Base-by-base conservation (phyloP, 805 yeast species). In the Lachancea nothofagi region DNA sequence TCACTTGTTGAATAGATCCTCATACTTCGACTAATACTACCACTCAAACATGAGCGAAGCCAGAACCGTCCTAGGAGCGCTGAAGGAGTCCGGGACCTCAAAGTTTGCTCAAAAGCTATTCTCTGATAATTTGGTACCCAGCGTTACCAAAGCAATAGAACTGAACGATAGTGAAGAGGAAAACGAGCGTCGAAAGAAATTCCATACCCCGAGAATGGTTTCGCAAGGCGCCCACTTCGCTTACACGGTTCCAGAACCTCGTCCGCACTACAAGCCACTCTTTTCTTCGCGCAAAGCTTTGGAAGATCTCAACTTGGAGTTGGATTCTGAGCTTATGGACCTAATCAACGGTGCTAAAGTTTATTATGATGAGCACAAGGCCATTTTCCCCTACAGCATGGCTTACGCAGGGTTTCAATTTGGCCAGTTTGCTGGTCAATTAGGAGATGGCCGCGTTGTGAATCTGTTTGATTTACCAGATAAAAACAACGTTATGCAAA, bases 371-470 rank as follows among this genome's bases (percentile, higher is more conserved):
- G 54, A 51, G 10, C 49, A 53, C 5, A 70, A 54, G 7, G 53
- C 57, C 5, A 72, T 83, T 1, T 77, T 76, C 49, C 97, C 98
- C 0, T 90, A 83, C 61, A 77, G 96, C 9, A 89, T 83, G 59
- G 85, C 90, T 0, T 90, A 90, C 61, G 96, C 97, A 1, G 98
- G 98, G 1, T 87, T 82, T 71, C 98, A 90, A 56, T 90, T 93
- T 67, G 97, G 98, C 2, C 77, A 76, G 48, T 90, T 90, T 76
- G 97, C 97, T 0, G 97, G 97, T 2, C 98, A 93, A 60, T 66
- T 90, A 45, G 98, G 98, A 5, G 98, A 90, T 59, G 98, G 98
- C 1, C 67, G 98, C 44, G 96, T 87, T 2, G 74, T 80, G 5
- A 86, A 83, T 53, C 64, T 90, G 32, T 89, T 90, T 64, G 90